Base-by-base conservation (phyloP, 83 land plant species). In the Picea abies region DNA sequence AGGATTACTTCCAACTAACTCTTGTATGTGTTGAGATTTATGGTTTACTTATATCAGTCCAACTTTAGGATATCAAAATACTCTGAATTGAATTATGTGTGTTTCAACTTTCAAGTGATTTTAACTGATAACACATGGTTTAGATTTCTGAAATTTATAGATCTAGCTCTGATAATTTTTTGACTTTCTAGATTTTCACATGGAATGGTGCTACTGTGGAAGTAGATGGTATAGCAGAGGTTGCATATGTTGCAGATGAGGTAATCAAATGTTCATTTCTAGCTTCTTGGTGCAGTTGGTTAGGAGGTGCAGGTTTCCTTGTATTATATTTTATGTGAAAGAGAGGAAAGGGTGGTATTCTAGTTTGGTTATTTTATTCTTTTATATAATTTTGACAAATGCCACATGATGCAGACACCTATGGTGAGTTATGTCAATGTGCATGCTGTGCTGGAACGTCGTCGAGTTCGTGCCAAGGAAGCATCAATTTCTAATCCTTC, bases 121-220 rank as follows among this genome's bases (percentile, higher is more conserved):
- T 22, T 49, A 32, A 72, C 76, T 17, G 23, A 60, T 11, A 17
- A 60, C 22, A 47, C 66, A 23, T 29, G 22, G 15, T 35, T 23
- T 41, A 64, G 39, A 47, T 75, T 61, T 82, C n/a, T 14, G 19
- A 44, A 73, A n/a, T 3, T 10, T 52, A 41, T 47, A 8, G 25
- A 73, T 73, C 14, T n/a, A 41, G 17, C 41, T 44, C 26, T 73
- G 39, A 73, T 26, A n/a, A 11, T 44, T n/a, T 73, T 73, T 23
- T 83, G 1, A 52, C 64, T 63, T 72, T 41, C 65, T 83, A 97
- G 99, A 93, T 97, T 49, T 97, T 96, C 78, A 90, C 99, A 22
- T 97, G 99, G 99, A 84, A 88, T 87, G 98, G 98, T 63, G 96
- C 98, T 17, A 92, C 93, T n/a, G 85, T 97, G 80, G 99, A 97